phyloP scores from a whole-genome alignment of 1,284 basidiomycete species.

The Pyrrhoderma noxium region DNA sequence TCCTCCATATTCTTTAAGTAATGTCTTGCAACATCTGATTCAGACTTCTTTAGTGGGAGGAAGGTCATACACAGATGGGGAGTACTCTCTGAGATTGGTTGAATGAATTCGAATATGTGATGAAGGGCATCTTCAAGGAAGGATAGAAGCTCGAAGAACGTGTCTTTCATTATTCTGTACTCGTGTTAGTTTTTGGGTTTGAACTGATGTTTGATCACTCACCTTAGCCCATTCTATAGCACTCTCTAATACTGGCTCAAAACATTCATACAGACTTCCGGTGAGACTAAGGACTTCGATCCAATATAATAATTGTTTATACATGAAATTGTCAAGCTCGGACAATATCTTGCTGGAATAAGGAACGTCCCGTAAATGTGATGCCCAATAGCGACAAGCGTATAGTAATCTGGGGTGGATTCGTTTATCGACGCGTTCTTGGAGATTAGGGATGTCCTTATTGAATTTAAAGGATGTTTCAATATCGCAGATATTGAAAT shows the following conservation, averaged over 20 bases:
- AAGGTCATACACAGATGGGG: background rate
- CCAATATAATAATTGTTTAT: background rate
- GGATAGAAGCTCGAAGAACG: background rate
- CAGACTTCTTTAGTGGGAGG: background rate
- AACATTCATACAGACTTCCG: background rate
- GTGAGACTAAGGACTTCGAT: constrained; percentile 1
- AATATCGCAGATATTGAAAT: constrained; percentile 18
- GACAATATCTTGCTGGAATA: background rate
- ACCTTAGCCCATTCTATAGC: background rate
- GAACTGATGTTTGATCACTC: background rate
- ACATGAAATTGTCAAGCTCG: background rate
- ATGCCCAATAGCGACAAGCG: background rate
- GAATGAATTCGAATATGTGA: background rate
- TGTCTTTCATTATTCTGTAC: background rate
- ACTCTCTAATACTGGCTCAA: background rate
- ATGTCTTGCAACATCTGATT: background rate
- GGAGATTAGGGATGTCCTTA: constrained; percentile 1
- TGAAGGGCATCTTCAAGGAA: background rate
- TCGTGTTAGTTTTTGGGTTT: background rate
- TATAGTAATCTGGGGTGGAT: background rate
- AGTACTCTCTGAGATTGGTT: background rate
- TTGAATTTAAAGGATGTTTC: constrained; percentile 6
- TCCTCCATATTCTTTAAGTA: background rate
- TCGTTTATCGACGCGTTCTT: background rate
- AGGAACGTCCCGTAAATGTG: constrained; percentile 6